phyloP scores from a whole-genome alignment of 2,329 filamentous ascomycete genomes.

The Aspergillus japonicus region DNA sequence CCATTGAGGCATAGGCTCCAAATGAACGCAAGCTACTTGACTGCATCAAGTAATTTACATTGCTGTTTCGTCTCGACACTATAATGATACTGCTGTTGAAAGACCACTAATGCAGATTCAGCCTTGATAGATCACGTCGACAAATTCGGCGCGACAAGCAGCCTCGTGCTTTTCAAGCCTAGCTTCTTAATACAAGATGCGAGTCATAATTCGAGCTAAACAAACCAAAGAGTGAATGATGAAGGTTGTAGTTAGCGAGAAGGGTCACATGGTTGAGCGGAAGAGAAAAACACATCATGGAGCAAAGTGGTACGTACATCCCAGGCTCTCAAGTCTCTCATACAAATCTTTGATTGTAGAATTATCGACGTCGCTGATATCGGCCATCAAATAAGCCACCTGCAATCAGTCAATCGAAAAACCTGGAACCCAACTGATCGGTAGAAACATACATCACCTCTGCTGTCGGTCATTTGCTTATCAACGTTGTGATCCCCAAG shows the following conservation, averaged over 20 bases:
- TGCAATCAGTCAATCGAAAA: slow-evolving; percentile 33
- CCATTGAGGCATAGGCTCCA: not conserved
- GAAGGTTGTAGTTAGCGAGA: not conserved
- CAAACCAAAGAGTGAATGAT: not conserved
- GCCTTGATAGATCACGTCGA: too few species aligned
- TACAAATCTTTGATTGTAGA: slow-evolving; percentile 83
- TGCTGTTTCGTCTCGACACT: not conserved
- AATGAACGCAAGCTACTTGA: not conserved
- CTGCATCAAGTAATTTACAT: not conserved
- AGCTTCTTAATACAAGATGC: slow-evolving; percentile 41
- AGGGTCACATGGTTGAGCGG: slow-evolving; percentile 10
- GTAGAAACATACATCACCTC: slow-evolving; percentile 67
- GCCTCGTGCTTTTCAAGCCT: not conserved
- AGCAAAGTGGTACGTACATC: slow-evolving; percentile 58
- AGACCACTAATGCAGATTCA: slow-evolving; percentile 8
- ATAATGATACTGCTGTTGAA: slow-evolving; percentile 17
- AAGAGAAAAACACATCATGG: not conserved
- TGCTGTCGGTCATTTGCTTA: slow-evolving; percentile 96
- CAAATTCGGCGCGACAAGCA: not conserved
- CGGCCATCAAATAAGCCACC: slow-evolving; percentile 95
- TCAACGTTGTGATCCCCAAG: slow-evolving; percentile 95
- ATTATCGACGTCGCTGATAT: slow-evolving; percentile 82
- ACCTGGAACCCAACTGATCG: not conserved
- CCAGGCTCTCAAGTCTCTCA: slow-evolving; percentile 75
- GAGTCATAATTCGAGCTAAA: slow-evolving; percentile 48